Base-by-base conservation (phyloP, 805 yeast species). In the Aciculoconidium aculeatum region DNA sequence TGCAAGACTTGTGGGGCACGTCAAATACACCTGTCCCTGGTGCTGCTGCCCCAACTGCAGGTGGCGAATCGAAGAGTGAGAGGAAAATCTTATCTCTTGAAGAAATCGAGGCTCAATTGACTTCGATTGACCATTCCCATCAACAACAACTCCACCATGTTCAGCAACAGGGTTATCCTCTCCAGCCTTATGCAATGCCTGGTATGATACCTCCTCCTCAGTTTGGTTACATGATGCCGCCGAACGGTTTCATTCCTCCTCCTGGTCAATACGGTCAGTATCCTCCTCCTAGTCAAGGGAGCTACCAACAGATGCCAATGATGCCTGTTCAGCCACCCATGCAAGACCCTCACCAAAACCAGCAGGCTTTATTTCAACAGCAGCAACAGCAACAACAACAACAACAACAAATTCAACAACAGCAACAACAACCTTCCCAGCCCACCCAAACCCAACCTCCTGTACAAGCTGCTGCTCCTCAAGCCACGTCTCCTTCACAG, bases 31-130 rank as follows among this genome's bases (percentile, higher is more conserved):
- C 62, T 8, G n/a, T n/a, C n/a, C n/a, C n/a, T n/a, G n/a, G n/a
- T n/a, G 39, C 45, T 7, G 22, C 30, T 4, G 25, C 41, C 18
- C 44, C 30, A 19, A 17, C 25, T 7, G 26, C 30, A 7, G 72
- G 64, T 23, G 11, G 9, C 12, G 28, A 24, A 11, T 53, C 17
- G 59, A 59, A 26, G 53, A 37, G 13, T 49, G 65, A 58, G 30
- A 64, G 65, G 42, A 70, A 69, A 43, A 67, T 80, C 13, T 56
- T 82, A 42, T 80, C 95, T 7, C 64, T 85, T 51, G 90, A 82
- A 51, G 94, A 87, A 44, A 72, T 87, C 40, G 95, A 87, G 58
- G 85, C 94, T 6, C 85, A 77, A 45, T 63, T 80, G 49, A 62
- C 77, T 35, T 65, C 70, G 4, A 63, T 68, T 32, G 69, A 60